Percentiles rank a stretch among this genome's conserved stretches.
These are phyloP conservation scores for Cornus kousa DNA, from an alignment of 148 eudicot genomes.

Conservation along the genomic window DNA sequence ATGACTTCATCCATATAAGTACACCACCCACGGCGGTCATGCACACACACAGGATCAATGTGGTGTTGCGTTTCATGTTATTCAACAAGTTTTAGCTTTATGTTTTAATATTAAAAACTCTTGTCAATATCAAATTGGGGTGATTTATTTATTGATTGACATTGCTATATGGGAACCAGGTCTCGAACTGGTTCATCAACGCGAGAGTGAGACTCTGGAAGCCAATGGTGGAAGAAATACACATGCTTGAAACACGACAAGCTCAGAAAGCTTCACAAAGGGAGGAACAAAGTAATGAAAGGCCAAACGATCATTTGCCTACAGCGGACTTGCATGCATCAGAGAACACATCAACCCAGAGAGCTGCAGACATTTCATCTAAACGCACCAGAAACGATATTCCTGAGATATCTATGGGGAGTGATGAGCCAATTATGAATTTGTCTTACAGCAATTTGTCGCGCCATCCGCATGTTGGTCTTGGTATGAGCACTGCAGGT, in stretches of 20 bases:
- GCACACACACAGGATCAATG: too few relatives aligned
- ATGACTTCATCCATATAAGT: too few relatives aligned
- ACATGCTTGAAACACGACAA: conserved; percentile 50
- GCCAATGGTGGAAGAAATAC: conserved; percentile 71
- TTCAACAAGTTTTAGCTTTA: too few relatives aligned
- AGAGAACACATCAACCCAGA: conserved; percentile 23
- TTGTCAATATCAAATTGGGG: neutral
- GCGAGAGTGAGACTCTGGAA: conserved; percentile 69
- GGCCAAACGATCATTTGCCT: conserved; percentile 21
- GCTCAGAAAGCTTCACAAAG: conserved; percentile 28
- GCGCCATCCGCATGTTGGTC: conserved; percentile 17
- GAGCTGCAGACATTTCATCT: conserved; percentile 20
- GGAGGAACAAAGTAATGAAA: conserved; percentile 21
- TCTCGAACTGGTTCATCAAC: conserved; percentile 66
- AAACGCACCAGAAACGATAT: conserved; percentile 36
- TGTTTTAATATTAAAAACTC: neutral
- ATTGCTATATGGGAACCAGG: conserved; percentile 29
- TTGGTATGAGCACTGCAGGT: conserved; percentile 17
- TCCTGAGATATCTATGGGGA: conserved; percentile 15
- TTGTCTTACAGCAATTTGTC: conserved; percentile 25
- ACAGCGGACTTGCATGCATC: conserved; percentile 15
- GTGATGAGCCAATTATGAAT: conserved; percentile 19
- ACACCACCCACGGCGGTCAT: too few relatives aligned
- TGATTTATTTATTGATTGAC: neutral
- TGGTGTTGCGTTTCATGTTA: too few relatives aligned